Evolutionary conservation across 1,284 basidiomycete species (phyloP).

Genomic region (Melanopsichium pennsylvanicum): DNA sequence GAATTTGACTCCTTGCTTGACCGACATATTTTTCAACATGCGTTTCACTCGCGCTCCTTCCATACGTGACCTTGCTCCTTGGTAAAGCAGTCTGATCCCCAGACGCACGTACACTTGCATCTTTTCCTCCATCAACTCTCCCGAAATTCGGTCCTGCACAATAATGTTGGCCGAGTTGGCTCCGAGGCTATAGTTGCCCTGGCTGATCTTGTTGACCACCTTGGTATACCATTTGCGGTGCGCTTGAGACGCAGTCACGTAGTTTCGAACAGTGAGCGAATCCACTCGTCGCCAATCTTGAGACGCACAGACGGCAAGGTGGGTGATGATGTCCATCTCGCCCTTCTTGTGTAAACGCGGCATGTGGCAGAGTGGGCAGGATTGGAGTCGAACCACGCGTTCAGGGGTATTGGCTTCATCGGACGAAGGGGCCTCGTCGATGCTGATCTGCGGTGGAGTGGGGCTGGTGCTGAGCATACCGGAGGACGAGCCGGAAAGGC

Average conservation of each 20-base stretch:
- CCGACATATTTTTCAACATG: slow-evolving; percentile 84
- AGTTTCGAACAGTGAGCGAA: slow-evolving; percentile 77
- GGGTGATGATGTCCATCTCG: slow-evolving; percentile 89
- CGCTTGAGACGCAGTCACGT: slow-evolving; percentile 92
- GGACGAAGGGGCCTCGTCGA: slow-evolving; percentile 8
- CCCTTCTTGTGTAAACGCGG: slow-evolving; percentile 82
- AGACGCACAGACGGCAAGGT: slow-evolving; percentile 83
- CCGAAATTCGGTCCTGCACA: slow-evolving; percentile 73
- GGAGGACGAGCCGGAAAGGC: slow-evolving; percentile 13
- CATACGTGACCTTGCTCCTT: slow-evolving; percentile 87
- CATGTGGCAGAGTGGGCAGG: slow-evolving; percentile 90
- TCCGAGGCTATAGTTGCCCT: slow-evolving; percentile 85
- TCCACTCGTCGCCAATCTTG: slow-evolving; percentile 92
- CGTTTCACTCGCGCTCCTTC: slow-evolving; percentile 83
- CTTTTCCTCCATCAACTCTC: slow-evolving; percentile 95
- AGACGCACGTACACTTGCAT: slow-evolving; percentile 93
- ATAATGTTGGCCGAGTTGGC: slow-evolving; percentile 91
- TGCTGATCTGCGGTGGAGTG: slow-evolving; percentile 26
- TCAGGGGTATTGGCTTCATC: slow-evolving; percentile 68
- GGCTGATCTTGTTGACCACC: slow-evolving; percentile 77
- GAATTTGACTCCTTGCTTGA: slow-evolving; percentile 95
- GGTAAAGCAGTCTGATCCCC: slow-evolving; percentile 90
- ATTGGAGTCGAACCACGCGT: slow-evolving; percentile 91
- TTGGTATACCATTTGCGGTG: slow-evolving; percentile 97
- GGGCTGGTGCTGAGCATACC: slow-evolving; percentile 21